These are phyloP conservation scores for Aphanomyces invadans DNA, from an alignment of 352 stramenopile genomes.

Conservation along the genomic window DNA sequence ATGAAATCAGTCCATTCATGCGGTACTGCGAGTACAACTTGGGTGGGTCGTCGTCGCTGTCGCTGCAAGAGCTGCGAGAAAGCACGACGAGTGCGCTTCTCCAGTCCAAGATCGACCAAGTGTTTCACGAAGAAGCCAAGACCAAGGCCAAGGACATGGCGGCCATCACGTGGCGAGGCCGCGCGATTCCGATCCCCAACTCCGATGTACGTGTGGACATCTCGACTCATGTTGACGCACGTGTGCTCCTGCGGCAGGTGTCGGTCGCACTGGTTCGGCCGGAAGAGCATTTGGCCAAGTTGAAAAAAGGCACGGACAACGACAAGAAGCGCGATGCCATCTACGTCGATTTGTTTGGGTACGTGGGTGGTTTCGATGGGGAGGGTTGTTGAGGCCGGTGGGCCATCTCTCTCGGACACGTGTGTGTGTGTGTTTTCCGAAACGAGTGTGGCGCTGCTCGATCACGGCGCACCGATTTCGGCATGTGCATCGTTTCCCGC, in stretches of 20 bases:
- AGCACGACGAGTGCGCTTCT: constrained; percentile 62
- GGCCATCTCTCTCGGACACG: too few relatives aligned
- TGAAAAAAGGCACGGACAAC: constrained; percentile 38
- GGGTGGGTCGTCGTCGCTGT: constrained; percentile 34
- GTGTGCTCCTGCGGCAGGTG: neutral
- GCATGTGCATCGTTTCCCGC: too few relatives aligned
- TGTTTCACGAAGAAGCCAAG: constrained; percentile 75
- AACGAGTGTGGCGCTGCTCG: too few relatives aligned
- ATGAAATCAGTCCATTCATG: constrained; percentile 78
- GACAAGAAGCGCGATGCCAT: constrained; percentile 66
- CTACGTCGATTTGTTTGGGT: constrained; percentile 54
- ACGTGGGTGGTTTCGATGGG: too few relatives aligned
- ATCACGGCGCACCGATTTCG: too few relatives aligned
- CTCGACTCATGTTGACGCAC: neutral
- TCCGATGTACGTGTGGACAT: constrained; percentile 42
- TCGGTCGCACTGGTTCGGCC: constrained; percentile 52
- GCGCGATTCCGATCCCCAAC: constrained; percentile 57
- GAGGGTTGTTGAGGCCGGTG: too few relatives aligned
- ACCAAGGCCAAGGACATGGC: constrained; percentile 77
- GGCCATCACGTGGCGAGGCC: constrained; percentile 74
- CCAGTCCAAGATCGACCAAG: constrained; percentile 78
- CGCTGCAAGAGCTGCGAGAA: constrained; percentile 24
- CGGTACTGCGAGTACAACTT: constrained; percentile 79
- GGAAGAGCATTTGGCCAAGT: constrained; percentile 57
- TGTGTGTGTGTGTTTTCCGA: too few relatives aligned